phyloP scores from a whole-genome alignment of 2,329 filamentous ascomycete species.

The Apiospora saccharicola region DNA sequence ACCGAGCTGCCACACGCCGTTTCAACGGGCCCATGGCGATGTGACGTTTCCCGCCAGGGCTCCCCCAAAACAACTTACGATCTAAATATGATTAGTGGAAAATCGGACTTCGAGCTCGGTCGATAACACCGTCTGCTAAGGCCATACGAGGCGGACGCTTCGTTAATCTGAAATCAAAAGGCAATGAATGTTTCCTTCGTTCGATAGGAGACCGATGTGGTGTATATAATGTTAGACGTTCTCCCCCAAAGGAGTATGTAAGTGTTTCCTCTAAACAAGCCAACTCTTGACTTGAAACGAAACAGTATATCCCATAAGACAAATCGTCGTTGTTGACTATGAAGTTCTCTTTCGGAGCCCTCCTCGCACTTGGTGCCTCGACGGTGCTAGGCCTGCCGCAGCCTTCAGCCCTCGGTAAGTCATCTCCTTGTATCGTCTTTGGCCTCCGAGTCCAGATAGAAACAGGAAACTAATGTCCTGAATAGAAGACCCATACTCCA shows the following conservation, averaged over 20 bases:
- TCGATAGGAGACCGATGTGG: background rate
- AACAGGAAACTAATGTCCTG: background rate
- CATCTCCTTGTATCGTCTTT: background rate
- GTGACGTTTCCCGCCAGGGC: background rate
- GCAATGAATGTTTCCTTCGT: background rate
- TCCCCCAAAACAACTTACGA: constrained; percentile 11
- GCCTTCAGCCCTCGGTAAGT: background rate
- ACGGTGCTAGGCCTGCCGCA: background rate
- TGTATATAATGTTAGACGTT: background rate
- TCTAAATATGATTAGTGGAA: constrained; percentile 8
- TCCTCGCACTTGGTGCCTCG: constrained; percentile 3
- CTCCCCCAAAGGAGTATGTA: background rate
- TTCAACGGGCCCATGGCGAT: constrained; percentile 9
- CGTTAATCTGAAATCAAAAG: background rate
- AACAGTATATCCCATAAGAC: background rate
- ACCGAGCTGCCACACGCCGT: constrained; percentile 7
- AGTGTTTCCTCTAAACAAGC: background rate
- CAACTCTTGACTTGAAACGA: background rate
- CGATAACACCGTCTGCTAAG: background rate
- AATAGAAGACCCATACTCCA: background rate
- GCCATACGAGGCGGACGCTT: background rate
- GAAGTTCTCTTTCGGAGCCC: constrained; percentile 10
- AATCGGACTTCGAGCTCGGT: background rate
- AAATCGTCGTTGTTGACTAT: background rate
- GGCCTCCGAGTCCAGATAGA: background rate